These are phyloP conservation scores for Penicillium rolfsii DNA, from an alignment of 2,329 filamentous ascomycete species.

Conservation along the genomic window DNA sequence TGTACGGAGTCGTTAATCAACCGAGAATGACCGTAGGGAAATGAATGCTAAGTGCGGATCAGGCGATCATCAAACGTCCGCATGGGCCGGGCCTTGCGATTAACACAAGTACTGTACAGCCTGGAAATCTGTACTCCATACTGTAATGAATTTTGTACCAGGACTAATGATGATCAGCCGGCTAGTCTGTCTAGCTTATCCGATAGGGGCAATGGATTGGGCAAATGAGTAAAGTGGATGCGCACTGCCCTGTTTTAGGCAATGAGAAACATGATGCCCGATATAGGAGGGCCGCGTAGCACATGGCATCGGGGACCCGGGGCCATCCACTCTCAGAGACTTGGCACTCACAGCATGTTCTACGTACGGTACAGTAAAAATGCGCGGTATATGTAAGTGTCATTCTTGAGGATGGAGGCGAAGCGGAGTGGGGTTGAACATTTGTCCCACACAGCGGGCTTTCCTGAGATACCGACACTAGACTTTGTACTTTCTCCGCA, in stretches of 20 bases:
- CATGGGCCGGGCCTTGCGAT: not conserved
- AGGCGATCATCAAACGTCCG: constrained; percentile 9
- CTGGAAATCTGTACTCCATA: not conserved
- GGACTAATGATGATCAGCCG: constrained; percentile 2
- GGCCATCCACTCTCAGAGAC: not conserved
- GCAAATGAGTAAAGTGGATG: constrained; percentile 9
- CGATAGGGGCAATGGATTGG: constrained; percentile 8
- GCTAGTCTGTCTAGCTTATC: not conserved
- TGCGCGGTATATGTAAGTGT: not conserved
- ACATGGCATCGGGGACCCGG: constrained; percentile 7
- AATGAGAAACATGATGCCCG: not conserved
- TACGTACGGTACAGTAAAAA: not conserved
- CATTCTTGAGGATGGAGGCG: not conserved
- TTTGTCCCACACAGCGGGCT: not conserved
- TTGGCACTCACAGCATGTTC: not conserved
- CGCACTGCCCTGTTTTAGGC: not conserved
- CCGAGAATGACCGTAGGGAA: not conserved
- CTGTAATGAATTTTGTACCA: not conserved
- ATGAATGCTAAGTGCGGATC: constrained; percentile 5
- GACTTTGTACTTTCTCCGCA: not conserved
- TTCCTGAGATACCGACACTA: not conserved
- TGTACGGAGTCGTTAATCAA: not conserved
- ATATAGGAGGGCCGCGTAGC: not conserved
- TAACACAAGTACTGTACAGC: not conserved
- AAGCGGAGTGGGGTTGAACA: not conserved